Evolutionary conservation across 805 yeast genomes (phyloP), one percentile per base, ranked within the genome.

Genomic region (Priceomyces fermenticarens): DNA sequence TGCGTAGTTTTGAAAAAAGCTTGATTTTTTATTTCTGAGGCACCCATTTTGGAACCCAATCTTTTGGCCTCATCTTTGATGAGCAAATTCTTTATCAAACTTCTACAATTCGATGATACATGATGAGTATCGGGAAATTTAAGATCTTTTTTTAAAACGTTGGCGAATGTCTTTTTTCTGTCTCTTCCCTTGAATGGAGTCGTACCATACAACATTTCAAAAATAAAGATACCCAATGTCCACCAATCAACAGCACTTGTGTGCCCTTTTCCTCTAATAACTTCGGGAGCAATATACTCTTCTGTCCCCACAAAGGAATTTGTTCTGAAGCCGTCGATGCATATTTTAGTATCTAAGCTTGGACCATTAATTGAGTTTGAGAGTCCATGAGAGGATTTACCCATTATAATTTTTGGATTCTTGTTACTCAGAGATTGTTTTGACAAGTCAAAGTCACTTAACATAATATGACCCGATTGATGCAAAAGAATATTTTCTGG

Each of bases 171-270:
- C 51, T 83, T 83, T 55, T 89, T 89, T 32, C 98, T 75, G 49
- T 83, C 88, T 28, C 79, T 71, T 5, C 99, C 99, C 65, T 93
- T 93, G 67, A 91, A 93, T 2, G 99, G 99, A 0, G 99, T 93
- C 7, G 88, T 85, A 1, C 98, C 98, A 62, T 80, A 90, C 15
- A 93, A 67, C 99, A 93, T 93, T 58, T 93, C 99, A 62, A 81
- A 95, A 16, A 89, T 70, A 53, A 93, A 74, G 14, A 93, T 89
- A 3, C 99, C 99, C 49, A 93, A 69, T 0, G 99, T 93, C 99
- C 99, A 93, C 99, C 99, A 93, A 62, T 93, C 99, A 12, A 93
- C 99, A 0, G 98, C 97, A 6, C 91, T 84, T 1, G 98, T 91
- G 55, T 93, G 99, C 2, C 99, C 99, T 52, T 90, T 87, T 1